Evolutionary conservation across 306 rosid genomes (phyloP).

Genomic region (Coriaria nepalensis): DNA sequence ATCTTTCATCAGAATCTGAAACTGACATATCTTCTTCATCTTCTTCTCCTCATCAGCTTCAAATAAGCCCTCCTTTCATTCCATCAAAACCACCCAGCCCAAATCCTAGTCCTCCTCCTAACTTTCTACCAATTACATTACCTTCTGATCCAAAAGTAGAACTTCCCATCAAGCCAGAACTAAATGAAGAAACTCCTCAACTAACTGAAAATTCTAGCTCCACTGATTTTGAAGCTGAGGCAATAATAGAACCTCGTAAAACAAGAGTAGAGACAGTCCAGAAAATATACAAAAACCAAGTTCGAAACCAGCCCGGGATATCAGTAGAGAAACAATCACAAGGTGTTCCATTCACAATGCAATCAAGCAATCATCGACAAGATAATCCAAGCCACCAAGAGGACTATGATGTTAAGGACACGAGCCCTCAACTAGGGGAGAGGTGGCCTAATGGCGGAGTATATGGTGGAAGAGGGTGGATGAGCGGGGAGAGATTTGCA

Average conservation of each 20-base stretch:
- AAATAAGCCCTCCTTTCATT: slow-evolving; percentile 18
- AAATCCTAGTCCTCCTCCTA: slow-evolving; percentile 12
- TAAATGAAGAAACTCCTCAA: slow-evolving; percentile 8
- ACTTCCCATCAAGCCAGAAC: slow-evolving; percentile 12
- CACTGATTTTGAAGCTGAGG: slow-evolving; percentile 12
- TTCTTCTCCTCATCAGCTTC: slow-evolving; percentile 12
- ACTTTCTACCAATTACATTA: slow-evolving; percentile 7
- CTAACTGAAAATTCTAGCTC: slow-evolving; percentile 12
- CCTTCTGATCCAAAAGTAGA: slow-evolving; percentile 14
- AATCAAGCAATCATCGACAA: slow-evolving; percentile 18
- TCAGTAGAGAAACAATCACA: slow-evolving; percentile 41
- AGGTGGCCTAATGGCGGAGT: slow-evolving; percentile 56
- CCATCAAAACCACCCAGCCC: slow-evolving; percentile 10
- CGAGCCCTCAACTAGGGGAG: slow-evolving; percentile 70
- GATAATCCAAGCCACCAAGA: slow-evolving; percentile 28
- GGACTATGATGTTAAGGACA: slow-evolving; percentile 51
- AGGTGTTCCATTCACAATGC: slow-evolving; percentile 34
- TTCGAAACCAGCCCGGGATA: slow-evolving; percentile 29
- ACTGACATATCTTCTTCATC: slow-evolving; percentile 5
- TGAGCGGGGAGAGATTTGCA: slow-evolving; percentile 49
- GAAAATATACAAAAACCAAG: slow-evolving; percentile 34
- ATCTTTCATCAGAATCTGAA: slow-evolving; percentile 27
- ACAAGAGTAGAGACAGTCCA: slow-evolving; percentile 9
- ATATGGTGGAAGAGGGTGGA: slow-evolving; percentile 60
- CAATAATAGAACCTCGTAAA: slow-evolving; percentile 13